A percentile compares a stretch with the other conserved stretches of the same genome.
Evolutionary conservation across 2,329 filamentous ascomycete species (phyloP).

Genomic region (Ophiostoma populinum): DNA sequence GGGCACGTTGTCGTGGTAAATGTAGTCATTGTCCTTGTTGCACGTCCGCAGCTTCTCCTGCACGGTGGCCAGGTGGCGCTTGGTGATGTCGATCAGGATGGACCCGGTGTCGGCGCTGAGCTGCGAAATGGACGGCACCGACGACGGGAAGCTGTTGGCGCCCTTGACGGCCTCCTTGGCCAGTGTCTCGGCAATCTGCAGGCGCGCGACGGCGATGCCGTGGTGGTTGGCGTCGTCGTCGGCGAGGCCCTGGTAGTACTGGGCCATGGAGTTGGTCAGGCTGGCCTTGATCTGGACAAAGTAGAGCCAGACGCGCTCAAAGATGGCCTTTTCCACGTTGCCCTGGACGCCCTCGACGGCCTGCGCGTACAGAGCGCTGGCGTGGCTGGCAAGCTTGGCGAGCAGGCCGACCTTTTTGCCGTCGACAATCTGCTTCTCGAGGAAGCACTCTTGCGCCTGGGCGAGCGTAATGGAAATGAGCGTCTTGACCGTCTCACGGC

Average conservation of each 20-base stretch:
- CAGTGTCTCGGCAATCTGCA: conserved; percentile 63
- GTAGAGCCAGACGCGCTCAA: conserved; percentile 84
- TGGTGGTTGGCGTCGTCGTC: conserved; percentile 82
- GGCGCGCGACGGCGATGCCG: conserved; percentile 65
- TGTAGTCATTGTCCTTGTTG: conserved; percentile 90
- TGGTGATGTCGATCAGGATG: conserved; percentile 63
- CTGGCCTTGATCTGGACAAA: conserved; percentile 71
- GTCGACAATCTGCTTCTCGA: conserved; percentile 89
- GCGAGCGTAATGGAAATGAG: conserved; percentile 86
- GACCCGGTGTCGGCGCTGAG: conserved; percentile 62
- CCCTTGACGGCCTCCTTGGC: conserved; percentile 63
- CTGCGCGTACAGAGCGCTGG: conserved; percentile 73
- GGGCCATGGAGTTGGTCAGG: conserved; percentile 69
- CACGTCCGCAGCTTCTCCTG: conserved; percentile 65
- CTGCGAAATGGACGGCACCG: conserved; percentile 66
- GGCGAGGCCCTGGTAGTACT: conserved; percentile 83
- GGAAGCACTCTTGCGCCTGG: conserved; percentile 90
- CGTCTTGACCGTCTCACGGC: conserved; percentile 87
- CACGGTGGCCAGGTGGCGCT: conserved; percentile 62
- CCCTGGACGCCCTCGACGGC: conserved; percentile 82
- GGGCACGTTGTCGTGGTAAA: conserved; percentile 88
- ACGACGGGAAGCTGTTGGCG: conserved; percentile 64
- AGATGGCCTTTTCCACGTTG: conserved; percentile 76
- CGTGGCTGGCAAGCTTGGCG: conserved; percentile 85
- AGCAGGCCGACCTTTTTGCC: conserved; percentile 83